Conservation (phyloP, 305 asterid species). For the Rubia balearica region DNA sequence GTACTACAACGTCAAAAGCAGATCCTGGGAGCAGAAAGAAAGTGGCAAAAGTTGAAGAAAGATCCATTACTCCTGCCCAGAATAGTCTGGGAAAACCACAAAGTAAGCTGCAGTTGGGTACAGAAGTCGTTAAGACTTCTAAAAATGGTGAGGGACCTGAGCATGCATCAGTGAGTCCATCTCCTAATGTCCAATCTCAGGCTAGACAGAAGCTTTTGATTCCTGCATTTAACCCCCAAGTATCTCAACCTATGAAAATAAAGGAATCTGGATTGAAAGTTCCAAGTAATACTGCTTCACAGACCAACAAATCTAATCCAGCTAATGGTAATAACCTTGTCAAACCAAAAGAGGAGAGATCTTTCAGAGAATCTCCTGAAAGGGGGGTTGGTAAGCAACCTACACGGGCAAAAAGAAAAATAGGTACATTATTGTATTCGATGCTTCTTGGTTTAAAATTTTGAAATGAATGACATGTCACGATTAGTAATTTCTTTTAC, state of each 20-base stretch:
- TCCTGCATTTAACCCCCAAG: constrained; percentile 32
- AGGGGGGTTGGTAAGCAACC: constrained; percentile 30
- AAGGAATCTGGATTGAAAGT: constrained; percentile 38
- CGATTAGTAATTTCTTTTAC: neutral
- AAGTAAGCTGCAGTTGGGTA: constrained; percentile 13
- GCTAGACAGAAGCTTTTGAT: constrained; percentile 43
- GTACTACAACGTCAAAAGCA: constrained; percentile 25
- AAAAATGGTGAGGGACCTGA: constrained; percentile 25
- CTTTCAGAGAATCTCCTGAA: constrained; percentile 31
- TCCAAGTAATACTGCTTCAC: constrained; percentile 31
- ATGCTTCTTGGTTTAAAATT: neutral
- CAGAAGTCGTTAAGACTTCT: constrained; percentile 25
- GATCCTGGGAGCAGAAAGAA: constrained; percentile 24
- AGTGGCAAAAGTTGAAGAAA: constrained; percentile 28
- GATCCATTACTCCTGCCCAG: constrained; percentile 33
- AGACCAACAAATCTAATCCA: constrained; percentile 22
- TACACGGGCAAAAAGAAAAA: constrained; percentile 46
- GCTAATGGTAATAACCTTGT: constrained; percentile 24
- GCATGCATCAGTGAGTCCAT: constrained; percentile 29
- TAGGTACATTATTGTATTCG: constrained; percentile 36
- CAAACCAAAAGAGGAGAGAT: constrained; percentile 36
- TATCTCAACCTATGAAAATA: constrained; percentile 25
- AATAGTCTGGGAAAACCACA: constrained; percentile 25
- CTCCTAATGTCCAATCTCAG: constrained; percentile 29
- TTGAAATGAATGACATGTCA: constrained; percentile 1